phyloP scores from a whole-genome alignment of 1,139 yeast genomes.

The Suhomyces bolitotheri region DNA sequence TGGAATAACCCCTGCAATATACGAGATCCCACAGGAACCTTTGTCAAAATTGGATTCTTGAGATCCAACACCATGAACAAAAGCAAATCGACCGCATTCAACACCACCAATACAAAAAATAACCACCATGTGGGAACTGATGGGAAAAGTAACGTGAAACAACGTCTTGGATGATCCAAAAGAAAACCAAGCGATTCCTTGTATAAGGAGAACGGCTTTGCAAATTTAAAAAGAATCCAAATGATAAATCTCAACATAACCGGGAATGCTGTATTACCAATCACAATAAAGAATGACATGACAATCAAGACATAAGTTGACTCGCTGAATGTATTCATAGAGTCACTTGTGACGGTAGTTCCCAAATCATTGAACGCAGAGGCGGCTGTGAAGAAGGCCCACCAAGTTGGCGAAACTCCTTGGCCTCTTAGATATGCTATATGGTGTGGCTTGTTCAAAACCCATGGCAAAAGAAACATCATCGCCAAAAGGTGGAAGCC shows the following conservation, averaged over 20 bases:
- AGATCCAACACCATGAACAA: constrained; percentile 79
- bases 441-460: constrained; percentile 46
- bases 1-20: constrained; percentile 84
- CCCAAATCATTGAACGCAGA: constrained; percentile 87
- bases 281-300: constrained; percentile 67
- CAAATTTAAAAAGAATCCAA: constrained; percentile 70
- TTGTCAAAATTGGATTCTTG: constrained; percentile 46
- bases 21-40: constrained; percentile 64
- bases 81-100: constrained; percentile 77
- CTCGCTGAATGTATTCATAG: constrained; percentile 65
- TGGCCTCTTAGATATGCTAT: constrained; percentile 41
- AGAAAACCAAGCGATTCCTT: constrained; percentile 83
- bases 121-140: constrained; percentile 96
- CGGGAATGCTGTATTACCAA: constrained; percentile 95
- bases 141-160: constrained; percentile 90
- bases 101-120: constrained; percentile 63
- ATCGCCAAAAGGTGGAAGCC: constrained; percentile 71
- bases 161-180: constrained; percentile 94
- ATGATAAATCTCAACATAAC: constrained; percentile 73
- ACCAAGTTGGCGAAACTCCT: constrained; percentile 80
- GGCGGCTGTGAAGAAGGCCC: constrained; percentile 83
- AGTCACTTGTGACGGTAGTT: constrained; percentile 72
- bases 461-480: constrained; percentile 67
- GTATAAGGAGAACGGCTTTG: constrained; percentile 64
- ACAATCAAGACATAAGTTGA: constrained; percentile 66